phyloP scores from a whole-genome alignment of 768 basidiomycete genomes.

The Phanerodontia chrysosporium region DNA sequence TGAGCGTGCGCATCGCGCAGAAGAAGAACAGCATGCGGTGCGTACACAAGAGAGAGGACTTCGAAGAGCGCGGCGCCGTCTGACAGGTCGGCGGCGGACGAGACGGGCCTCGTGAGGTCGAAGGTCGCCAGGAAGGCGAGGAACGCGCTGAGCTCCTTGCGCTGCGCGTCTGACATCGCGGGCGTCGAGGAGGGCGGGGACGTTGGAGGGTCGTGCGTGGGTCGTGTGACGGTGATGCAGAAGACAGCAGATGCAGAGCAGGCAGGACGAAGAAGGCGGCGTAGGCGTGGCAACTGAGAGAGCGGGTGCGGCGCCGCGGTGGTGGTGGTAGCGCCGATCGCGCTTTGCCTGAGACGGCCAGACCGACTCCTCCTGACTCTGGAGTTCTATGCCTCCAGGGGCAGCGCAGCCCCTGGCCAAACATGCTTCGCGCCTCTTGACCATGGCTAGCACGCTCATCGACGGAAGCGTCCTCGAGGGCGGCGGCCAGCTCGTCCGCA shows the following conservation, averaged over 20 bases:
- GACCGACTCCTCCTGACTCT: background rate
- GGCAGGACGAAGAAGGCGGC: background rate
- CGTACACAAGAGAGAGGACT: constrained; percentile 73
- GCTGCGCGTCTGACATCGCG: constrained; percentile 31
- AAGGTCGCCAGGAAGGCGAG: constrained; percentile 78
- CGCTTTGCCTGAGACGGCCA: background rate
- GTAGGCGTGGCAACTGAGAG: background rate
- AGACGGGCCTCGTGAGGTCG: constrained; percentile 58
- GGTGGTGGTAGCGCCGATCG: background rate
- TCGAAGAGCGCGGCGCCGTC: constrained; percentile 78
- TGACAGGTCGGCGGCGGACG: constrained; percentile 64
- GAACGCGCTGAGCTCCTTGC: constrained; percentile 75
- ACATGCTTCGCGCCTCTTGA: background rate
- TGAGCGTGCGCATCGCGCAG: background rate
- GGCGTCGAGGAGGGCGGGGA: background rate
- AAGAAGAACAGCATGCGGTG: constrained; percentile 6
- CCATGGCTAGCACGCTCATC: constrained; percentile 19
- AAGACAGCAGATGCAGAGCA: background rate
- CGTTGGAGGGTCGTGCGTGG: background rate
- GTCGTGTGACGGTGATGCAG: background rate
- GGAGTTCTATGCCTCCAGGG: background rate
- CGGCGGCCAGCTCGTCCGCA: constrained; percentile 73
- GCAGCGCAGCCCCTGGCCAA: background rate
- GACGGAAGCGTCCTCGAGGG: constrained; percentile 46
- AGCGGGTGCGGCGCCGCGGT: background rate